These are phyloP conservation scores for Biscogniauxia mediterranea DNA, from an alignment of 2,329 filamentous ascomycete species.

Conservation along the genomic window DNA sequence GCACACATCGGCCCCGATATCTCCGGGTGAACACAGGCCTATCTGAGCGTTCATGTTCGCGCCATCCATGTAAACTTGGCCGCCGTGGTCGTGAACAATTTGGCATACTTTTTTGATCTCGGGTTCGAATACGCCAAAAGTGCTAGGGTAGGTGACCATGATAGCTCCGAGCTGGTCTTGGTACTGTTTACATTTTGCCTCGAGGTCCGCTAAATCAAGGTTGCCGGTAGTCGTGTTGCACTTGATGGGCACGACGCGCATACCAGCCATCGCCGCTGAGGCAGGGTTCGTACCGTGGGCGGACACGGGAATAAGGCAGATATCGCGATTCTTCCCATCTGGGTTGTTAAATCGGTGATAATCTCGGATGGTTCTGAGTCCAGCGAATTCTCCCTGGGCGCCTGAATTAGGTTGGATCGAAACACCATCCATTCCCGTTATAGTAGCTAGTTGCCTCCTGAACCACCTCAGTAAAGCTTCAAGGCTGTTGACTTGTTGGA, in stretches of 20 bases:
- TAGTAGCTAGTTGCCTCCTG: constrained; percentile 71
- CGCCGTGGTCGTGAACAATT: constrained; percentile 81
- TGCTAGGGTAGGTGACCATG: constrained; percentile 96
- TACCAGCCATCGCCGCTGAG: constrained; percentile 91
- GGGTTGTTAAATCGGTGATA: constrained; percentile 69
- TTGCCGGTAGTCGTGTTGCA: constrained; percentile 87
- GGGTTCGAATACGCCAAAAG: constrained; percentile 92
- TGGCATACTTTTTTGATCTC: constrained; percentile 81
- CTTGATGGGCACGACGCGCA: constrained; percentile 90
- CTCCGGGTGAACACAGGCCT: constrained; percentile 87
- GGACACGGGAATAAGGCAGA: constrained; percentile 91
- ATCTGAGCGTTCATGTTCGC: constrained; percentile 99
- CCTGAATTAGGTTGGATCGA: constrained; percentile 95
- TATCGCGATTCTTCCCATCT: constrained; percentile 71
- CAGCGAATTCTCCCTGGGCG: constrained; percentile 92
- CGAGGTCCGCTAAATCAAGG: constrained; percentile 80
- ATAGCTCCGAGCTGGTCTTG: constrained; percentile 83
- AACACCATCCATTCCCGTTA: constrained; percentile 87
- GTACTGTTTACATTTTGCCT: constrained; percentile 86
- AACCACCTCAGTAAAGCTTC: constrained; percentile 67
- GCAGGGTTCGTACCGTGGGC: constrained; percentile 96
- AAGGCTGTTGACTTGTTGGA: constrained; percentile 66
- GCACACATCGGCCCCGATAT: constrained; percentile 95
- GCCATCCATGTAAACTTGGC: constrained; percentile 97
- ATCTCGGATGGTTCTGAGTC: constrained; percentile 82